Evolutionary conservation across 345 rosid genomes (phyloP).

Genomic region (Citrus reticulata): DNA sequence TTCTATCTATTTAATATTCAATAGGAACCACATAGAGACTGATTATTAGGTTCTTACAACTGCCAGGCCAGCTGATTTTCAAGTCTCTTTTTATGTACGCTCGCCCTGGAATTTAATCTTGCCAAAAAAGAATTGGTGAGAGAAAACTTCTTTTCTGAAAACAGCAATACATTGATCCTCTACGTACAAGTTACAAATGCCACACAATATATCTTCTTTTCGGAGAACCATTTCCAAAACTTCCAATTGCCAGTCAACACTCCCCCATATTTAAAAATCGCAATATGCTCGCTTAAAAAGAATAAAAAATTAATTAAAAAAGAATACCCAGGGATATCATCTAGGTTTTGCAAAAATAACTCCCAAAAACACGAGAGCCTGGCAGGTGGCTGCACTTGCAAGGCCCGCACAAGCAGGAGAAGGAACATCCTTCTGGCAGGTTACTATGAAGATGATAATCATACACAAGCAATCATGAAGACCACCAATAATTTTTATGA

Average conservation of each 20-base stretch:
- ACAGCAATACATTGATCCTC: too few species aligned
- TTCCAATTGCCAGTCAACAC: neutral
- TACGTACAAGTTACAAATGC: neutral
- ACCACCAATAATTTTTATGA: neutral
- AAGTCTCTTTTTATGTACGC: too few species aligned
- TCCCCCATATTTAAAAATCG: neutral
- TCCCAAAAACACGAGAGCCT: neutral
- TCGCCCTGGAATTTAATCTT: too few species aligned
- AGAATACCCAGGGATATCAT: neutral
- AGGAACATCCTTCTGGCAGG: too few species aligned
- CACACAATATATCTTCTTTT: neutral
- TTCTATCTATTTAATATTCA: too few species aligned
- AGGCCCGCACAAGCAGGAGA: neutral
- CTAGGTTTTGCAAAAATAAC: neutral
- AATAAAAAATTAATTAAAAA: neutral
- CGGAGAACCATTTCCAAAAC: neutral
- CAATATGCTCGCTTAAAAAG: neutral
- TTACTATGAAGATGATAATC: neutral
- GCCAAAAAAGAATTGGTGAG: neutral
- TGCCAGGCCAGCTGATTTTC: too few species aligned
- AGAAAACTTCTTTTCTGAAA: neutral
- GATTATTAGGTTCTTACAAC: too few species aligned
- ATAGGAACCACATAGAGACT: too few species aligned
- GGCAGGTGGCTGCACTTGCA: neutral
- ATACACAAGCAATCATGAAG: neutral